These are phyloP conservation scores for Gremmenia infestans DNA, from an alignment of 2,329 filamentous ascomycete species.

Conservation along the genomic window DNA sequence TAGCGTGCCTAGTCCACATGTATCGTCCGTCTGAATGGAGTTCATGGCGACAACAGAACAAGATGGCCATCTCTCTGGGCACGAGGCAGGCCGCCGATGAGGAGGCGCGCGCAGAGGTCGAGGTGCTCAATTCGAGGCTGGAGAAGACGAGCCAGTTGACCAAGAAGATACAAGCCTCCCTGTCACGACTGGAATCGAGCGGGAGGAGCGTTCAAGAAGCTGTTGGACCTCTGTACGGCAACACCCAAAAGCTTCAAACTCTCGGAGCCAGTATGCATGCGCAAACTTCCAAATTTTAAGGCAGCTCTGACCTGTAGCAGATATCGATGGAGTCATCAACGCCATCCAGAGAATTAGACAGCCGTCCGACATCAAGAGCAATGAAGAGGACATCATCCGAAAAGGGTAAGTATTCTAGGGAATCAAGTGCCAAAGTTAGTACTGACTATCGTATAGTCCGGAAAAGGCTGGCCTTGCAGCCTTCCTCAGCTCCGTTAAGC, in stretches of 20 bases:
- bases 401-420: slow-evolving; percentile 50
- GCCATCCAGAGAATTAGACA: slow-evolving; percentile 86
- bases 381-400: slow-evolving; percentile 87
- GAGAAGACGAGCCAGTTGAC: slow-evolving; percentile 91
- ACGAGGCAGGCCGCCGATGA: slow-evolving; percentile 45
- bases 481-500: slow-evolving; percentile 85
- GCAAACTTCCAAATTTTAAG: neutral
- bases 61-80: slow-evolving; percentile 28
- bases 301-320: slow-evolving; percentile 36
- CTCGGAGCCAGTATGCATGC: slow-evolving; percentile 65
- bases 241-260: slow-evolving; percentile 85
- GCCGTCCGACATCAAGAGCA: slow-evolving; percentile 86
- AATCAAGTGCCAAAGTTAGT: neutral
- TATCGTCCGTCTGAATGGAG: slow-evolving; percentile 11
- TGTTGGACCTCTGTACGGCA: slow-evolving; percentile 85
- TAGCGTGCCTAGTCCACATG: neutral
- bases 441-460: slow-evolving; percentile 46
- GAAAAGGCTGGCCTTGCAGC: slow-evolving; percentile 75
- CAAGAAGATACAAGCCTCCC: slow-evolving; percentile 89
- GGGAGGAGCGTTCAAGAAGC: slow-evolving; percentile 90
- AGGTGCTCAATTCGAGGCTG: slow-evolving; percentile 66
- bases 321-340: slow-evolving; percentile 79
- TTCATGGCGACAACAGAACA: slow-evolving; percentile 17
- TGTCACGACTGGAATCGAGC: slow-evolving; percentile 77
- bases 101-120: slow-evolving; percentile 64